Percentiles rank a stretch among this genome's conserved stretches.
Evolutionary conservation across 2,329 filamentous ascomycete genomes (phyloP).

Genomic region (Arthrobotrys conoides): DNA sequence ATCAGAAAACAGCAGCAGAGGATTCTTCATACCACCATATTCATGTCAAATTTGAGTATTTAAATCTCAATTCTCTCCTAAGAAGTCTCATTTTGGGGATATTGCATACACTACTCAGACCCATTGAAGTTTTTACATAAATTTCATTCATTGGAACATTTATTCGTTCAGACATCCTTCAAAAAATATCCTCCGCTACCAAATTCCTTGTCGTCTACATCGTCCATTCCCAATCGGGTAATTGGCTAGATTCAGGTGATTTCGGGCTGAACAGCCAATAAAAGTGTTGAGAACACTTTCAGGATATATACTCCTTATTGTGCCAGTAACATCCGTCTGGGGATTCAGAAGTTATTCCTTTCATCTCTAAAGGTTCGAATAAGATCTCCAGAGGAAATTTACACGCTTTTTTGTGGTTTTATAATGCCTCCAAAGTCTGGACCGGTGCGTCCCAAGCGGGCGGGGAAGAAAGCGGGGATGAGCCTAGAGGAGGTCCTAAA

Average conservation of each 20-base stretch:
- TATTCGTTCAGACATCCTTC: slow-evolving; percentile 4
- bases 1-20: slow-evolving; percentile 26
- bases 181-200: not conserved
- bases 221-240: slow-evolving; percentile 35
- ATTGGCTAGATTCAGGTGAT: slow-evolving; percentile 47
- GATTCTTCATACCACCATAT: slow-evolving; percentile 21
- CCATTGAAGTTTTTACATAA: slow-evolving; percentile 17
- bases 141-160: slow-evolving; percentile 17
- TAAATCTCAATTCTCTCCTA: slow-evolving; percentile 3
- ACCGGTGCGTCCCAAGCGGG: slow-evolving; percentile 3
- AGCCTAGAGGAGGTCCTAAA: slow-evolving; percentile 21
- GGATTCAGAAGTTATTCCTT: slow-evolving; percentile 3
- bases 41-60: slow-evolving; percentile 6
- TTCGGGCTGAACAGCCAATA: slow-evolving; percentile 15
- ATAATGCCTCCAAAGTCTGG: slow-evolving; percentile 36
- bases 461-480: slow-evolving; percentile 14
- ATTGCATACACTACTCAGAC: slow-evolving; percentile 8
- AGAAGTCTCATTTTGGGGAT: not conserved
- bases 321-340: slow-evolving; percentile 28
- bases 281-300: slow-evolving; percentile 25
- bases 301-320: slow-evolving; percentile 46
- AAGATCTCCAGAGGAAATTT: slow-evolving; percentile 8
- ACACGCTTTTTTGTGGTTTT: slow-evolving; percentile 21
- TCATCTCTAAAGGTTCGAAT: slow-evolving; percentile 8
- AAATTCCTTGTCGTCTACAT: slow-evolving; percentile 33